Conservation (phyloP, 2,329 filamentous ascomycete species). For the Neonectria punicea region DNA sequence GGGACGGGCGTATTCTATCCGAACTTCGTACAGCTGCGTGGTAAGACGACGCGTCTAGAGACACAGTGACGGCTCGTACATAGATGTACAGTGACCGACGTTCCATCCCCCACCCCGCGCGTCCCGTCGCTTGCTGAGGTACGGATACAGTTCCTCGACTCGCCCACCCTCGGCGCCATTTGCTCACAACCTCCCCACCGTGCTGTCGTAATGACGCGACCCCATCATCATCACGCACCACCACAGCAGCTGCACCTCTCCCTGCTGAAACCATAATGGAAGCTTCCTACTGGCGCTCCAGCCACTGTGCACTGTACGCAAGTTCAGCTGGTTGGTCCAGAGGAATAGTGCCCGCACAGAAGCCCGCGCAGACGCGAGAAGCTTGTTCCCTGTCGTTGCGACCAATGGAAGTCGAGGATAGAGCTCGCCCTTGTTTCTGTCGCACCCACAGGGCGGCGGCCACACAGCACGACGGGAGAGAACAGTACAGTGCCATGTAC, state of each 20-base stretch:
- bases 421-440: conserved; percentile 24
- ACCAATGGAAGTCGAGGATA: conserved; percentile 29
- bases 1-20: no score
- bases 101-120: neutral
- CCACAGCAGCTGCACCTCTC: conserved; percentile 30
- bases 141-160: neutral
- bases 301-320: conserved; percentile 20
- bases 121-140: neutral
- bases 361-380: conserved; percentile 18
- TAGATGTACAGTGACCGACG: neutral
- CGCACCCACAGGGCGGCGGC: conserved; percentile 25
- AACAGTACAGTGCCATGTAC: neutral
- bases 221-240: conserved; percentile 31
- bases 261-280: conserved; percentile 36
- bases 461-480: neutral
- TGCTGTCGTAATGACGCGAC: conserved; percentile 34
- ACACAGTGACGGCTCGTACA: neutral
- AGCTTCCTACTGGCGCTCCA: conserved; percentile 30
- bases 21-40: neutral
- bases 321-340: conserved; percentile 28
- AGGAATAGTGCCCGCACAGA: conserved; percentile 11
- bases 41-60: neutral
- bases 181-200: conserved; percentile 11
- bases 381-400: conserved; percentile 28
- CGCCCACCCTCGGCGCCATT: conserved; percentile 1